These are phyloP conservation scores for Candida nanaspora DNA, from an alignment of 805 yeast species.

Conservation along the genomic window DNA sequence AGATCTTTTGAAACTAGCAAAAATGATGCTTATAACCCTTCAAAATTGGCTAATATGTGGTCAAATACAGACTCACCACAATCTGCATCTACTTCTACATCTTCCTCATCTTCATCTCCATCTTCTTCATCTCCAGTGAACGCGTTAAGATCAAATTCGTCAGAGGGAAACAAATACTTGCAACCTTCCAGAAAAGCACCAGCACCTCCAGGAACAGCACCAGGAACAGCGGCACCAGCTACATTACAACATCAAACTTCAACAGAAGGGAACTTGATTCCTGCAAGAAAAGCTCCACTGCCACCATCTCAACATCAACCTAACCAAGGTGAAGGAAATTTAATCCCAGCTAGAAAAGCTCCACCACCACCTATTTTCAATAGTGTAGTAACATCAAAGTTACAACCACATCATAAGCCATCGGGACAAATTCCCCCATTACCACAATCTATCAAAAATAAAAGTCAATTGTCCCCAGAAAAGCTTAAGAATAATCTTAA, in stretches of 20 bases:
- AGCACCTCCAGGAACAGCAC: conserved; percentile 25
- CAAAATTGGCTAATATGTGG: background rate
- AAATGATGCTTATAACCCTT: background rate
- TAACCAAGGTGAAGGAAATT: conserved; percentile 13
- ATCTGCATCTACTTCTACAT: conserved; percentile 6
- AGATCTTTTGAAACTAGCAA: conserved; percentile 5
- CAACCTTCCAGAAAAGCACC: conserved; percentile 28
- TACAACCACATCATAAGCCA: conserved; percentile 8
- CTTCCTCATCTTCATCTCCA: conserved; percentile 1
- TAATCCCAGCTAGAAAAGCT: conserved; percentile 33
- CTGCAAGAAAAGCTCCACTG: conserved; percentile 34
- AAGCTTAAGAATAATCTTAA: background rate
- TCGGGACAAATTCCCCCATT: conserved; percentile 16
- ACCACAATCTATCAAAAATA: background rate
- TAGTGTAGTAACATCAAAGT: conserved; percentile 1
- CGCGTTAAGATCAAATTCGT: too few relatives aligned
- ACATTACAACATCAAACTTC: background rate
- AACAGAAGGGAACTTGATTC: conserved; percentile 16
- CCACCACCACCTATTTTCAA: conserved; percentile 29
- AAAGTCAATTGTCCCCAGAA: background rate
- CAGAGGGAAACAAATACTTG: conserved; percentile 19
- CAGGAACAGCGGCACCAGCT: background rate
- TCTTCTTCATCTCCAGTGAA: conserved; percentile 5
- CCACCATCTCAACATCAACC: conserved; percentile 18
- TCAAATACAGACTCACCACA: background rate